These are phyloP conservation scores for Aspergillus awamori DNA, from an alignment of 2,329 filamentous ascomycete genomes.

Conservation along the genomic window DNA sequence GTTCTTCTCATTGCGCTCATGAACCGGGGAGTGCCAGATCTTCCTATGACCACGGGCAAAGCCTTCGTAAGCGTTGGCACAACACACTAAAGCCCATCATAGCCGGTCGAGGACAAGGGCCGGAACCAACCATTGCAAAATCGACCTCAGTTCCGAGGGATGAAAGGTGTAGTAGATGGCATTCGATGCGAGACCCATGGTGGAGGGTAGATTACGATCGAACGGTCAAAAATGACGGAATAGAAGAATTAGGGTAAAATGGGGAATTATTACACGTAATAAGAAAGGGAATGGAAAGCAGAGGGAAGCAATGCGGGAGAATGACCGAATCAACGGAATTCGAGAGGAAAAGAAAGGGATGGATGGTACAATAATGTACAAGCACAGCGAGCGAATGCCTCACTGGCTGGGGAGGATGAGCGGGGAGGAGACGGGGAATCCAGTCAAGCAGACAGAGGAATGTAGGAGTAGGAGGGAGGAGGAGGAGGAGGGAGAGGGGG, in stretches of 20 bases:
- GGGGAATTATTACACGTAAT: background rate
- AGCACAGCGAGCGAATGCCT: slow-evolving; percentile 7
- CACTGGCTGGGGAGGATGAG: slow-evolving; percentile 2
- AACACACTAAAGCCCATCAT: slow-evolving; percentile 7
- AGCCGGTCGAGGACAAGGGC: slow-evolving; percentile 5
- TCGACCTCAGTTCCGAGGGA: slow-evolving; percentile 74
- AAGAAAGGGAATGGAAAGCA: background rate
- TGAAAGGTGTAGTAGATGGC: slow-evolving; percentile 74
- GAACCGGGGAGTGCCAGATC: slow-evolving; percentile 92
- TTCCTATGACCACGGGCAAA: slow-evolving; percentile 63
- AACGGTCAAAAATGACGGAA: slow-evolving; percentile 3
- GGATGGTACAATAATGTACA: slow-evolving; percentile 18
- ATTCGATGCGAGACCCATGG: slow-evolving; percentile 50
- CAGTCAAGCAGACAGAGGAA: slow-evolving; percentile 8
- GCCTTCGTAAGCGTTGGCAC: slow-evolving; percentile 18
- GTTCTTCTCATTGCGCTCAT: slow-evolving; percentile 74
- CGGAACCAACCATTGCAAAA: slow-evolving; percentile 78
- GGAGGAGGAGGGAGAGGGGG: slow-evolving; percentile 3
- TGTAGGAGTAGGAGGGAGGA: slow-evolving; percentile 2
- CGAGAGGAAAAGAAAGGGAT: background rate
- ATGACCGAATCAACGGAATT: slow-evolving; percentile 14
- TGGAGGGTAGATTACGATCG: slow-evolving; percentile 26
- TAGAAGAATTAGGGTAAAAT: background rate
- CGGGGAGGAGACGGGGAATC: slow-evolving; percentile 6
- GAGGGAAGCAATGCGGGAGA: background rate